These are phyloP conservation scores for Xylariaceae sp. DNA, from an alignment of 2,329 filamentous ascomycete genomes.

Conservation along the genomic window DNA sequence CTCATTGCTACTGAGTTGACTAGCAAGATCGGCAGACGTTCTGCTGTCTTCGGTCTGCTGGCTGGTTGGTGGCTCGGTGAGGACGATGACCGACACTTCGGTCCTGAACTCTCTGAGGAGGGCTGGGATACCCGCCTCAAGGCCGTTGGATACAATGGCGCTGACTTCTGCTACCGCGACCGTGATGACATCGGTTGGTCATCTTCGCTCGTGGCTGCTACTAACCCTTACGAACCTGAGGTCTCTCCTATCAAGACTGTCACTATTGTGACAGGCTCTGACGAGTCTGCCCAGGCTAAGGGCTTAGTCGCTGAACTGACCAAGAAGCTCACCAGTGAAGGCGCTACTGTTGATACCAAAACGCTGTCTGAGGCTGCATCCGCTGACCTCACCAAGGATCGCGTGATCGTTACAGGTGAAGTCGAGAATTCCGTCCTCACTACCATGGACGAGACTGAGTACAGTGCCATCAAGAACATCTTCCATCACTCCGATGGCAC, in stretches of 20 bases:
- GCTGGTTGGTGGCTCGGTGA: constrained; percentile 34
- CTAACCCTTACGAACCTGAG: constrained; percentile 21
- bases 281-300: constrained; percentile 19
- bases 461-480: constrained; percentile 26
- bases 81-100: constrained; percentile 28
- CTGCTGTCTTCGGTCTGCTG: constrained; percentile 31
- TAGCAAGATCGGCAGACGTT: constrained; percentile 28
- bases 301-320: constrained; percentile 20
- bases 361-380: constrained; percentile 18
- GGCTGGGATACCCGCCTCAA: constrained; percentile 29
- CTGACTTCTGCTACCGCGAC: constrained; percentile 29
- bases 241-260: constrained; percentile 22
- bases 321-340: constrained; percentile 19
- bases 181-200: constrained; percentile 28
- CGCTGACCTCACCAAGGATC: constrained; percentile 22
- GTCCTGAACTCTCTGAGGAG: constrained; percentile 26
- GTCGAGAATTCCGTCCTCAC: constrained; percentile 28
- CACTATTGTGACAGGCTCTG: constrained; percentile 24
- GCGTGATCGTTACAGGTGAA: constrained; percentile 27
- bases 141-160: constrained; percentile 25
- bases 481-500: constrained; percentile 26
- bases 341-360: constrained; percentile 22
- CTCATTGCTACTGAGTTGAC: constrained; percentile 31
- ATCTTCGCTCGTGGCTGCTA: constrained; percentile 27
- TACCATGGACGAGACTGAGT: constrained; percentile 21